Percentiles rank a stretch among this genome's conserved stretches.
phyloP scores from a whole-genome alignment of 495 filamentous ascomycete genomes.

The Lophiotrema nucula region DNA sequence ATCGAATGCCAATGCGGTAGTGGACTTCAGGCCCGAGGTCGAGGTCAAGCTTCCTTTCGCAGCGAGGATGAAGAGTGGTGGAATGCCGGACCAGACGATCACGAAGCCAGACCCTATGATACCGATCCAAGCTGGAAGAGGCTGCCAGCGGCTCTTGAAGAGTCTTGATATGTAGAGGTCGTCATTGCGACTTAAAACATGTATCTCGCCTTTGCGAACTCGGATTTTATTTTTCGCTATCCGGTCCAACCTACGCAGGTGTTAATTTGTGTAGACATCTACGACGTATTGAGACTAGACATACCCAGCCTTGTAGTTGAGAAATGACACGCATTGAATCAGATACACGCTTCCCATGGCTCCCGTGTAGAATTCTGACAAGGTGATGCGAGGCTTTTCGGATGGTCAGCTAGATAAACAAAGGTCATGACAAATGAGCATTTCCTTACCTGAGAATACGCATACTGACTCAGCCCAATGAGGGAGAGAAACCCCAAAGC shows the following conservation, averaged over 20 bases:
- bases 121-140: constrained; percentile 12
- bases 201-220: constrained; percentile 1
- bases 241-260: constrained; percentile 1
- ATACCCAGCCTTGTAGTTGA: constrained; percentile 22
- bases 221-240: constrained; percentile 3
- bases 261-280: background rate
- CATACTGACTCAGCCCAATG: constrained; percentile 9
- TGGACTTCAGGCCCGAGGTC: constrained; percentile 4
- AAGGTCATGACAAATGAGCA: too few relatives aligned
- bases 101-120: constrained; percentile 11
- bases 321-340: constrained; percentile 5
- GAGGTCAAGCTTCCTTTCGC: constrained; percentile 4
- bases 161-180: constrained; percentile 3
- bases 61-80: constrained; percentile 11
- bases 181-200: constrained; percentile 12
- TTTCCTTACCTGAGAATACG: constrained; percentile 15
- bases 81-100: constrained; percentile 14
- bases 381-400: constrained; percentile 12
- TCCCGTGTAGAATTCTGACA: constrained; percentile 16
- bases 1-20: constrained; percentile 8
- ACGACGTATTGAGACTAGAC: background rate
- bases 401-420: too few relatives aligned
- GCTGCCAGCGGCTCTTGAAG: constrained; percentile 24
- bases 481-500: constrained; percentile 17
- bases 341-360: constrained; percentile 18